phyloP scores from a whole-genome alignment of 768 basidiomycete genomes.

The Leccinum boreale region DNA sequence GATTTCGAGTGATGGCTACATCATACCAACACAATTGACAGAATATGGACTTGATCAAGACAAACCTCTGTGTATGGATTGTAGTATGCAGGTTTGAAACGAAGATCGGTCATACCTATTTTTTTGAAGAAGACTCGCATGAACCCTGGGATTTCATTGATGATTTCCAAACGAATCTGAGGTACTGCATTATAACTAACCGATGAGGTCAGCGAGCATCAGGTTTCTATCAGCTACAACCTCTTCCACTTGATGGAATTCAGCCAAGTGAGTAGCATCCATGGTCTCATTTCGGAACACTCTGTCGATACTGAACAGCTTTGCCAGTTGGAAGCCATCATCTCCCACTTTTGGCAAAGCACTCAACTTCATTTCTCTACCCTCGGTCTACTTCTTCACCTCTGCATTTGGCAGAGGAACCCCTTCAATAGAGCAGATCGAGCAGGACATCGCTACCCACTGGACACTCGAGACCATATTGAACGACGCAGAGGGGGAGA shows the following conservation, averaged over 20 bases:
- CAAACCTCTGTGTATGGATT: constrained; percentile 94
- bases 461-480: constrained; percentile 53
- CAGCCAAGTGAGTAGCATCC: constrained; percentile 97
- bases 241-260: constrained; percentile 99
- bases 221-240: constrained; percentile 93
- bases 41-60: not conserved
- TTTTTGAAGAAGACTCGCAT: constrained; percentile 98
- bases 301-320: constrained; percentile 95
- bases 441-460: constrained; percentile 51
- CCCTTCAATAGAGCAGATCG: constrained; percentile 40
- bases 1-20: constrained; percentile 91
- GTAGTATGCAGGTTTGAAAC: constrained; percentile 99
- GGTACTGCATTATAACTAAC: constrained; percentile 38
- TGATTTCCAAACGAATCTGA: not conserved
- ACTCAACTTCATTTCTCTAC: constrained; percentile 3
- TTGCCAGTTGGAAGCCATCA: constrained; percentile 87
- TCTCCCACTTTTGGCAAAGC: constrained; percentile 25
- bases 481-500: constrained; percentile 32
- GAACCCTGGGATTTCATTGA: constrained; percentile 58
- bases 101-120: constrained; percentile 90
- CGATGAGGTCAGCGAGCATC: constrained; percentile 93
- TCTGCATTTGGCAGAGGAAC: constrained; percentile 56
- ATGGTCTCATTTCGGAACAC: constrained; percentile 99
- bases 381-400: constrained; percentile 47
- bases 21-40: constrained; percentile 5